Evolutionary conservation across 306 rosid species (phyloP).

Genomic region (Casuarina glauca): DNA sequence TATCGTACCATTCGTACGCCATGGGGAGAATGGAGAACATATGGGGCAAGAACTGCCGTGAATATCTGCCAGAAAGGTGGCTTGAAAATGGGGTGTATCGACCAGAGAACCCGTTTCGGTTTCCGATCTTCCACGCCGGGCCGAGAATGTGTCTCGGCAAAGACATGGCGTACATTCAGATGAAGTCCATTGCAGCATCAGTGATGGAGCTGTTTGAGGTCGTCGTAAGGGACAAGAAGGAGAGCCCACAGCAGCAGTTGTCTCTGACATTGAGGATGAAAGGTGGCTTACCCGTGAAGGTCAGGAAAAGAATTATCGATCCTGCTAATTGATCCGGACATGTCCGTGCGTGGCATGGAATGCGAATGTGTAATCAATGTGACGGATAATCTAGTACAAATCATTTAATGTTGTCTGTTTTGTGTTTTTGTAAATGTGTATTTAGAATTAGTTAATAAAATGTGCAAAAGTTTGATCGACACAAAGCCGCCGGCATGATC

Average conservation of each 20-base stretch:
- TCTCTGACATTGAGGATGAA: slow-evolving; percentile 61
- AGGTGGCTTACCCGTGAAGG: slow-evolving; percentile 40
- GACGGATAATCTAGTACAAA: too few species aligned
- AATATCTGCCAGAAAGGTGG: slow-evolving; percentile 70
- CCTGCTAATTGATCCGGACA: neutral
- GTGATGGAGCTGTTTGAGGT: slow-evolving; percentile 52
- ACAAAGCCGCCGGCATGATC: too few species aligned
- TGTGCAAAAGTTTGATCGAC: too few species aligned
- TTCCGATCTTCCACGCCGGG: slow-evolving; percentile 65
- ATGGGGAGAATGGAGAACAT: slow-evolving; percentile 77
- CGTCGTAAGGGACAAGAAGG: slow-evolving; percentile 23
- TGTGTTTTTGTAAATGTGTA: too few species aligned
- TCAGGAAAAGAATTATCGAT: slow-evolving; percentile 13
- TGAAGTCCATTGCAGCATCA: slow-evolving; percentile 70
- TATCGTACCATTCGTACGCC: slow-evolving; percentile 59
- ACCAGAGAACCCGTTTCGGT: slow-evolving; percentile 50
- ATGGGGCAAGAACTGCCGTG: slow-evolving; percentile 57
- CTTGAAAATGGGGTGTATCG: slow-evolving; percentile 46
- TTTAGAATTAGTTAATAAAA: too few species aligned
- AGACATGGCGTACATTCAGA: slow-evolving; percentile 74
- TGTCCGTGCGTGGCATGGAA: too few species aligned
- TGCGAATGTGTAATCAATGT: too few species aligned
- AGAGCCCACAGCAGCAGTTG: slow-evolving; percentile 42
- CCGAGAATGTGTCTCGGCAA: slow-evolving; percentile 74
- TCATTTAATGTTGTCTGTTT: too few species aligned